phyloP scores from a whole-genome alignment of 2,329 filamentous ascomycete species.

The Penicillium sp. region DNA sequence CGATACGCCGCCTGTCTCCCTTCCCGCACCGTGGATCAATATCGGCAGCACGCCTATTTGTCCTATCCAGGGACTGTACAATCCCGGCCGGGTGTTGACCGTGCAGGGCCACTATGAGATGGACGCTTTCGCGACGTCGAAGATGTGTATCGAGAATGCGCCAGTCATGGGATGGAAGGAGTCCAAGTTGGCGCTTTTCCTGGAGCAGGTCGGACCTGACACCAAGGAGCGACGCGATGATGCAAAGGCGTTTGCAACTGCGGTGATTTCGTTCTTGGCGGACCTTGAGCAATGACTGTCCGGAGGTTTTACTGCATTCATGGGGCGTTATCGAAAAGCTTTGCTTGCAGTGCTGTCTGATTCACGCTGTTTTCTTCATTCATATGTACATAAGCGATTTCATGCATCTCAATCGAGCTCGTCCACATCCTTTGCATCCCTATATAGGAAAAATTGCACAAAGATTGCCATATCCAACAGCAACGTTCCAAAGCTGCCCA shows the following conservation, averaged over 20 bases:
- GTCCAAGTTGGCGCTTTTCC: conserved; percentile 25
- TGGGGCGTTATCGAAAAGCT: not conserved
- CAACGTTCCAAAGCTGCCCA: conserved; percentile 85
- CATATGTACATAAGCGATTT: conserved; percentile 8
- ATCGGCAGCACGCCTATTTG: conserved; percentile 29
- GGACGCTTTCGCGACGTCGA: conserved; percentile 26
- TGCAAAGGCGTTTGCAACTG: conserved; percentile 27
- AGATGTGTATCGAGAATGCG: conserved; percentile 29
- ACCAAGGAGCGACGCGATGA: conserved; percentile 23
- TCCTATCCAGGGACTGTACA: conserved; percentile 28
- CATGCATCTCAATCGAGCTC: conserved; percentile 8
- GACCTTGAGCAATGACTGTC: conserved; percentile 21
- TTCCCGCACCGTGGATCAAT: conserved; percentile 29
- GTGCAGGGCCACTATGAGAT: conserved; percentile 32
- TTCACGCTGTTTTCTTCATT: not conserved
- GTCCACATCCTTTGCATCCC: conserved; percentile 35
- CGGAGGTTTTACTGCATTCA: not conserved
- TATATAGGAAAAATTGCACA: conserved; percentile 87
- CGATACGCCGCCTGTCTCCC: conserved; percentile 25
- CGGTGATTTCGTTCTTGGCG: conserved; percentile 28
- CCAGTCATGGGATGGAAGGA: conserved; percentile 27
- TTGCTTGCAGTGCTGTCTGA: not conserved
- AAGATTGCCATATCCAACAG: conserved; percentile 85
- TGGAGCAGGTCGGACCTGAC: conserved; percentile 29
- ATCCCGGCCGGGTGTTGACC: conserved; percentile 25